Evolutionary conservation across 2,329 filamentous ascomycete genomes (phyloP), one percentile per base, ranked within the genome.

Genomic region (Colletotrichum scovillei): DNA sequence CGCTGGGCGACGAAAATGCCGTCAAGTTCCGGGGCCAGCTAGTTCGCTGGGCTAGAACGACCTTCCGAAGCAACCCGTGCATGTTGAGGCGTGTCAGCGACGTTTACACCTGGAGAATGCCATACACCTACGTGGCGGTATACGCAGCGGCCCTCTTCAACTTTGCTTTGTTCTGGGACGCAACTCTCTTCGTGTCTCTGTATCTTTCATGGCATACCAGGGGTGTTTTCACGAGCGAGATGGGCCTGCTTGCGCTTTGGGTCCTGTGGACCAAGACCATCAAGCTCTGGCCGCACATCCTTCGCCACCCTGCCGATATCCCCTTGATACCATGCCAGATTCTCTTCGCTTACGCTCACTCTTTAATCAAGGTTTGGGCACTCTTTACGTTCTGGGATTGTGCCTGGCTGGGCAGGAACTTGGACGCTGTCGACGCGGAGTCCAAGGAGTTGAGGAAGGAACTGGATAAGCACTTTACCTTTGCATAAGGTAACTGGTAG

Each of bases 321-420:
- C 63, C 81, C 0, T 85, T 88, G 69, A 80, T 92, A 1, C 85
- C 87, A 0, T 81, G 78, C 0, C 87, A 88, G 57, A 77, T 92
- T 16, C 11, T 83, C 0, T 93, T 92, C 77, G 87, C 83, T 1
- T 93, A 92, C 76, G 79, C 83, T 49, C 90, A 92, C 78, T 86
- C 86, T 30, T 77, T 89, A 1, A 84, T 92, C 75, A 92, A 92
- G 81, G 32, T 91, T 0, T 89, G 85, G 76, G 88, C 89, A 0
- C 63, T 88, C 26, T 65, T 89, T 4, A 92, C 90, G 0, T 86
- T 89, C 63, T 87, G 81, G 78, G 80, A 86, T 63, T 82, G 79
- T 28, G 75, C 63, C 5, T 89, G 87, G 86, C 79, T 75, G 8
- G 84, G 85, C 0, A 79, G 84, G 4, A 78, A 84, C 49, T 77